Percentiles rank a stretch among this genome's conserved stretches.
Evolutionary conservation across 2,329 filamentous ascomycete species (phyloP).

Genomic region (Colletotrichum destructivum): DNA sequence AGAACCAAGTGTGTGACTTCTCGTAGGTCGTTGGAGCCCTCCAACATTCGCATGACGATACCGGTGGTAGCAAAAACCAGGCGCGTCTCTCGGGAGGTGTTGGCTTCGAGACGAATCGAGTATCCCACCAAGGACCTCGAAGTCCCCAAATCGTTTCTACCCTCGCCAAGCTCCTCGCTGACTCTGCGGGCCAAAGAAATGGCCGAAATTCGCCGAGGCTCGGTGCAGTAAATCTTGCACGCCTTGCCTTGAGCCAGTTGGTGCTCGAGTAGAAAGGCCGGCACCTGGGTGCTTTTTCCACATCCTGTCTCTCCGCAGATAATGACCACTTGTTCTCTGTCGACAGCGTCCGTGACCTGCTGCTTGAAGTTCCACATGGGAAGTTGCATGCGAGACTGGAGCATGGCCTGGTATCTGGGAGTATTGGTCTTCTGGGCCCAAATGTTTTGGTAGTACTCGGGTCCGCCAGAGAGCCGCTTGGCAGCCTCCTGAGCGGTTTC

Average conservation of each 20-base stretch:
- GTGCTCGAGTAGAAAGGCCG: slow-evolving; percentile 91
- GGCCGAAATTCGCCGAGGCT: slow-evolving; percentile 95
- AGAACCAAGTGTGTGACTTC: slow-evolving; percentile 95
- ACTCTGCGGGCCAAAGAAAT: slow-evolving; percentile 94
- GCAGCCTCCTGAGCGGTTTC: slow-evolving; percentile 62
- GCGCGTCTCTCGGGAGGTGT: slow-evolving; percentile 84
- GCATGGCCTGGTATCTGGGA: slow-evolving; percentile 82
- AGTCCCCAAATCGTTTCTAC: slow-evolving; percentile 85
- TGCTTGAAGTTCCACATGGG: slow-evolving; percentile 91
- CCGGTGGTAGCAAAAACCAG: slow-evolving; percentile 91
- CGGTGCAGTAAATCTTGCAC: slow-evolving; percentile 96
- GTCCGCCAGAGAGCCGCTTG: slow-evolving; percentile 55
- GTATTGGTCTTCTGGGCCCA: slow-evolving; percentile 73
- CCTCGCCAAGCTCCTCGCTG: slow-evolving; percentile 94
- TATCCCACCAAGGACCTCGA: slow-evolving; percentile 90
- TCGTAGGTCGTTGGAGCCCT: slow-evolving; percentile 86
- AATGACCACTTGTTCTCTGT: slow-evolving; percentile 88
- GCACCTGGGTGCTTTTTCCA: slow-evolving; percentile 98
- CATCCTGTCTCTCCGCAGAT: slow-evolving; percentile 97
- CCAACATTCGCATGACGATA: slow-evolving; percentile 98
- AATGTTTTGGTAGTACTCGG: slow-evolving; percentile 69
- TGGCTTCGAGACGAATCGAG: slow-evolving; percentile 93
- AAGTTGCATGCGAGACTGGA: slow-evolving; percentile 81
- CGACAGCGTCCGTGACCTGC: slow-evolving; percentile 83
- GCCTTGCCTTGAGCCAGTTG: slow-evolving; percentile 83